Percentiles rank a stretch among this genome's conserved stretches.
phyloP scores from a whole-genome alignment of 1,284 basidiomycete genomes.

The Volvariella volvacea region DNA sequence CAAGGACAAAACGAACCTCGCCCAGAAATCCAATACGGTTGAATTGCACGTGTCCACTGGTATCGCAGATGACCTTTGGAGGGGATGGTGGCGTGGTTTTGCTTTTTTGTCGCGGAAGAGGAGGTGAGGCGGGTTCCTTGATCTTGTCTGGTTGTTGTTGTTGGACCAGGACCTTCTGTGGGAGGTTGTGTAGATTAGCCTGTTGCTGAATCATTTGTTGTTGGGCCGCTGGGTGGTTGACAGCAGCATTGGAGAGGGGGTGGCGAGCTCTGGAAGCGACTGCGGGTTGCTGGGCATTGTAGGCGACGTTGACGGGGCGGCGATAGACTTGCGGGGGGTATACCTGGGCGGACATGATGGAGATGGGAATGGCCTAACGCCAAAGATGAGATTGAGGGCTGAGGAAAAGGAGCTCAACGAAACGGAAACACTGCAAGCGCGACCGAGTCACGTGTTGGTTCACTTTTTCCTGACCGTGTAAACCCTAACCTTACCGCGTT shows the following conservation, averaged over 20 bases:
- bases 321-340: slow-evolving; percentile 25
- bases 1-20: slow-evolving; percentile 39
- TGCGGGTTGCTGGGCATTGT: slow-evolving; percentile 15
- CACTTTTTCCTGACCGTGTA: slow-evolving; percentile 18
- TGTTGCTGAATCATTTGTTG: slow-evolving; percentile 9
- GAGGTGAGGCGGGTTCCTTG: slow-evolving; percentile 45
- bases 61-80: slow-evolving; percentile 72
- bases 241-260: slow-evolving; percentile 29
- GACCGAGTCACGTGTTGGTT: slow-evolving; percentile 16
- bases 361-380: slow-evolving; percentile 33
- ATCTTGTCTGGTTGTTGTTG: slow-evolving; percentile 20
- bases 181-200: slow-evolving; percentile 15
- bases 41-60: slow-evolving; percentile 49
- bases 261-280: slow-evolving; percentile 22
- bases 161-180: slow-evolving; percentile 13
- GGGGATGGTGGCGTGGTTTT: slow-evolving; percentile 80
- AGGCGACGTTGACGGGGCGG: slow-evolving; percentile 10
- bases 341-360: slow-evolving; percentile 24
- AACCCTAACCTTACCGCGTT: too few relatives aligned
- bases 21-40: slow-evolving; percentile 76
- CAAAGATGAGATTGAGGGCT: slow-evolving; percentile 13
- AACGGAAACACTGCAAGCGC: background rate
- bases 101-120: slow-evolving; percentile 70
- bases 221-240: slow-evolving; percentile 27
- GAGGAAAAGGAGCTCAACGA: slow-evolving; percentile 4